Evolutionary conservation across 2,329 filamentous ascomycete genomes (phyloP).

Genomic region (Colletotrichum brevisporum): DNA sequence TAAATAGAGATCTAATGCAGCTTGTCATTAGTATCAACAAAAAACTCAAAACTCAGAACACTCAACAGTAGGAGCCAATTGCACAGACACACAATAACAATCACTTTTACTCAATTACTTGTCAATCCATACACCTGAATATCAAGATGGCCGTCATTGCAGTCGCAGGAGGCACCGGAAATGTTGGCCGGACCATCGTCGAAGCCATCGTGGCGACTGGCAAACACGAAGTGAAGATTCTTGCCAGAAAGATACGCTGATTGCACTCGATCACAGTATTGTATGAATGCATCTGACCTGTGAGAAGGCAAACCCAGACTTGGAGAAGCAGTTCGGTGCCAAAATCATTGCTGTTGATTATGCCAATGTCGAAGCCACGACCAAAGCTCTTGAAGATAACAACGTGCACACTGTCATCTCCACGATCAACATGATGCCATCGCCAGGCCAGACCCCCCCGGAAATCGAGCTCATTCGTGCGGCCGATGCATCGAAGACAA

Average conservation of each 20-base stretch:
- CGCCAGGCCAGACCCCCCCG: constrained; percentile 43
- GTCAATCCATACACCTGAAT: neutral
- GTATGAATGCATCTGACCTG: neutral
- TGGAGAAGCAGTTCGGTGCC: constrained; percentile 44
- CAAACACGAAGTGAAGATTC: constrained; percentile 56
- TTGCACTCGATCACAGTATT: no score
- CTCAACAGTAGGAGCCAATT: no score
- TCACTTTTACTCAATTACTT: neutral
- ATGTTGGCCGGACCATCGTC: constrained; percentile 61
- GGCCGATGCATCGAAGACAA: constrained; percentile 53
- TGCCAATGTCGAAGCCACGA: constrained; percentile 42
- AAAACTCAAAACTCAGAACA: no score
- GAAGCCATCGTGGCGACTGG: constrained; percentile 54
- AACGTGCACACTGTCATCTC: constrained; percentile 62
- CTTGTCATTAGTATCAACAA: no score
- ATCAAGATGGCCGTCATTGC: constrained; percentile 51
- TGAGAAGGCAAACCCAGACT: constrained; percentile 39
- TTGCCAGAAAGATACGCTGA: constrained; percentile 56
- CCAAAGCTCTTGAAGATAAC: constrained; percentile 49
- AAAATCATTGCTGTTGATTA: constrained; percentile 49
- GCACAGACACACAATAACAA: neutral
- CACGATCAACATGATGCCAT: constrained; percentile 51
- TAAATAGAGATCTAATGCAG: no score
- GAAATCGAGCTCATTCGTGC: constrained; percentile 61
- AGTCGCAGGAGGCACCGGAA: constrained; percentile 62